Conservation (phyloP, 1,284 basidiomycete genomes). For the Microbotryum violaceum region DNA sequence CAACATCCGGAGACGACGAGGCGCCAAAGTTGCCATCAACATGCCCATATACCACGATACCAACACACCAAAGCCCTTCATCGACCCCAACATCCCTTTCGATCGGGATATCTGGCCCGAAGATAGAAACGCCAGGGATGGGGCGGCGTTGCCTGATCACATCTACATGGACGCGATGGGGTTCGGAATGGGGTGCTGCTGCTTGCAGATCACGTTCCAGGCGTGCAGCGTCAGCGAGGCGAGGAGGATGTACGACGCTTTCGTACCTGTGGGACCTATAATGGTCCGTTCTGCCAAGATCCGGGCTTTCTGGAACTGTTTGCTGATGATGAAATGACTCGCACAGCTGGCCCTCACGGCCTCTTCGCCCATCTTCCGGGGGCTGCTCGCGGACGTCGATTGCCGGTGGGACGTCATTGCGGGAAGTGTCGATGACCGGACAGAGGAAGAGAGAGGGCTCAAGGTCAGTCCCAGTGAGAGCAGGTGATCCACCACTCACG, state of each 20-base stretch:
- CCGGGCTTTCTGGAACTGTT: conserved; percentile 2
- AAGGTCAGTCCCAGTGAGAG: conserved; percentile 49
- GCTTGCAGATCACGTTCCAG: conserved; percentile 96
- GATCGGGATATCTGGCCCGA: conserved; percentile 69
- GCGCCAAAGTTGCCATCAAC: conserved; percentile 92
- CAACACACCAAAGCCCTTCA: conserved; percentile 77
- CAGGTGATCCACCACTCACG: background rate
- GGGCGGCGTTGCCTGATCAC: conserved; percentile 78
- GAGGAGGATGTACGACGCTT: conserved; percentile 82
- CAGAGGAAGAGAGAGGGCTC: conserved; percentile 82
- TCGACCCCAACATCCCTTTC: conserved; percentile 83
- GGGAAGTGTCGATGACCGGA: conserved; percentile 92
- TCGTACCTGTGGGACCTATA: conserved; percentile 89
- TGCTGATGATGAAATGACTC: background rate
- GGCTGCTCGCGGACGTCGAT: conserved; percentile 92
- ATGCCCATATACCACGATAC: conserved; percentile 86
- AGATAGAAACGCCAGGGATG: conserved; percentile 75
- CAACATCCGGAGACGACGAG: conserved; percentile 83
- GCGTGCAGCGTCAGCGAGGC: conserved; percentile 89
- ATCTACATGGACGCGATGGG: conserved; percentile 99
- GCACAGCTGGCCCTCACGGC: conserved; percentile 86
- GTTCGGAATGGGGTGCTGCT: conserved; percentile 99
- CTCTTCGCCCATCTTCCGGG: conserved; percentile 87
- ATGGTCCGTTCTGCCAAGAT: conserved; percentile 53
- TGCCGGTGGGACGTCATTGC: conserved; percentile 98